Evolutionary conservation across 2,329 filamentous ascomycete species (phyloP).

Genomic region (Colletotrichum ledebouriae): DNA sequence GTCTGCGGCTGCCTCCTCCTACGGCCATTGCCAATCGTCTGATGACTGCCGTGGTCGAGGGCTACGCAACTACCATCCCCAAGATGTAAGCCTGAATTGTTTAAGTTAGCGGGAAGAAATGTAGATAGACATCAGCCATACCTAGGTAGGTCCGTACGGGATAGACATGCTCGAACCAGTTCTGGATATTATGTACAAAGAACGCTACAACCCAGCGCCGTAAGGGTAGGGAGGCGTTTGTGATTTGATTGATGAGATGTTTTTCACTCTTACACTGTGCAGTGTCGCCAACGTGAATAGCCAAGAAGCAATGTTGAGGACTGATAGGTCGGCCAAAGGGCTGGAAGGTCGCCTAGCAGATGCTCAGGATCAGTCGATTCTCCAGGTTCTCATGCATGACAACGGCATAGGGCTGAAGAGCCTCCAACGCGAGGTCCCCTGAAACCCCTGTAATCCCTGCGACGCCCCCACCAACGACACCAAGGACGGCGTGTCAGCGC

Average conservation of each 20-base stretch:
- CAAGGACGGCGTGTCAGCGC: not conserved
- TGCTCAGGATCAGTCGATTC: constrained; percentile 7
- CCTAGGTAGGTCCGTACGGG: constrained; percentile 44
- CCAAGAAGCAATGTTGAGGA: no score
- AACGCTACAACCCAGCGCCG: not conserved
- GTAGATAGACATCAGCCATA: constrained; percentile 43
- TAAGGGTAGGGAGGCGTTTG: no score
- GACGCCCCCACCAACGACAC: constrained; percentile 15
- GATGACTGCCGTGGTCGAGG: constrained; percentile 82
- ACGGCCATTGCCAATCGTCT: constrained; percentile 95
- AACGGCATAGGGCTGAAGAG: constrained; percentile 35
- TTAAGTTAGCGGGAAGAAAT: not conserved
- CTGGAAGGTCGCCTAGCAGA: not conserved
- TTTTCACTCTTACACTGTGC: no score
- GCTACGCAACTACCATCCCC: constrained; percentile 71
- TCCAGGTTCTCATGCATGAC: constrained; percentile 8
- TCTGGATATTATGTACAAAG: not conserved
- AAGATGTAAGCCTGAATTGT: constrained; percentile 60
- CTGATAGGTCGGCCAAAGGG: no score
- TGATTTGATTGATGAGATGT: no score
- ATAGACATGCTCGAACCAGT: constrained; percentile 17
- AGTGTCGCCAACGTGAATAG: no score
- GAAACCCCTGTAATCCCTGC: constrained; percentile 38
- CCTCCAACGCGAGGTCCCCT: constrained; percentile 24
- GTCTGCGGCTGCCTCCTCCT: constrained; percentile 82